Percentiles rank a stretch among this genome's conserved stretches.
Conservation (phyloP, 1,284 basidiomycete species). For the Mixia osmundae region DNA sequence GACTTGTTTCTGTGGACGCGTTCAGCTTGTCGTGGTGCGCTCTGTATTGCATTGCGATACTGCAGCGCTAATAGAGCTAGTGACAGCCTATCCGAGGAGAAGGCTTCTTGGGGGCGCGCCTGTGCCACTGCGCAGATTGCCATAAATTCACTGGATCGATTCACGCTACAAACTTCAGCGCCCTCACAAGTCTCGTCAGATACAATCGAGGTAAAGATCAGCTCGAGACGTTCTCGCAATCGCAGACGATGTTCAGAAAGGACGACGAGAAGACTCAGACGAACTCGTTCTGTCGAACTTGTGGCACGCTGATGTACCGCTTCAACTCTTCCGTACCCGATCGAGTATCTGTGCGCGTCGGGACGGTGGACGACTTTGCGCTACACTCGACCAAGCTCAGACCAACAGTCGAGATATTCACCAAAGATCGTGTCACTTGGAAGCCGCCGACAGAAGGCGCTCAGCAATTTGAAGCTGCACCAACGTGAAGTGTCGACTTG, state of each 20-base stretch:
- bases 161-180: conserved; percentile 22
- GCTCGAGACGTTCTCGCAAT: conserved; percentile 13
- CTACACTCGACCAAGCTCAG: neutral
- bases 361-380: neutral
- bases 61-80: too few species aligned
- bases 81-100: conserved; percentile 17
- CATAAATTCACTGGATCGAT: conserved; percentile 21
- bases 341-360: conserved; percentile 9
- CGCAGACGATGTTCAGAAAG: neutral
- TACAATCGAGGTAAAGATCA: conserved; percentile 18
- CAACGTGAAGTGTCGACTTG: too few species aligned
- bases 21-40: conserved; percentile 21
- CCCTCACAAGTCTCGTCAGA: conserved; percentile 13
- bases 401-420: neutral
- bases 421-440: neutral
- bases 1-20: conserved; percentile 21
- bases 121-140: conserved; percentile 22
- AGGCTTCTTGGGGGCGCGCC: conserved; percentile 17
- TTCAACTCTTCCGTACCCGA: conserved; percentile 11
- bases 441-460: neutral
- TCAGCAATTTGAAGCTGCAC: neutral
- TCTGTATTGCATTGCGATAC: neutral
- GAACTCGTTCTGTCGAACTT: conserved; percentile 22
- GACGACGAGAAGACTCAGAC: conserved; percentile 14
- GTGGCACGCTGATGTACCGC: conserved; percentile 22